Percentiles rank a stretch among this genome's conserved stretches.
Evolutionary conservation across 2,329 filamentous ascomycete genomes (phyloP).

Genomic region (Neofusicoccum cordaticola): DNA sequence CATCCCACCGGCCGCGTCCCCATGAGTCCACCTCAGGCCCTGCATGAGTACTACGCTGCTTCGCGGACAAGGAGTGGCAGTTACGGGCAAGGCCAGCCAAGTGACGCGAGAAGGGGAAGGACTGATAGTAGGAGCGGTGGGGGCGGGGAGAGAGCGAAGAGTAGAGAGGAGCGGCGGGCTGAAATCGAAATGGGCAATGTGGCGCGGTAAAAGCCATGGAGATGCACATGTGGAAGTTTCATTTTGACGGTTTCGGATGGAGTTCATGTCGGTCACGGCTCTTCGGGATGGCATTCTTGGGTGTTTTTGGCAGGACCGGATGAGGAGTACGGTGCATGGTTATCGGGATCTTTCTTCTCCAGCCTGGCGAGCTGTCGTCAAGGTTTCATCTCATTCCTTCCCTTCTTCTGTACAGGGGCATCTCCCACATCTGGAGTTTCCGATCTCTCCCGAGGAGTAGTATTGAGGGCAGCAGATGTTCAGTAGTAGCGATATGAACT

Average conservation of each 20-base stretch:
- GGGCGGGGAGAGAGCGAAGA: constrained; percentile 26
- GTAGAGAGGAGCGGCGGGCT: constrained; percentile 38
- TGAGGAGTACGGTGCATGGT: background rate
- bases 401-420: background rate
- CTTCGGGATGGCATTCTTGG: background rate
- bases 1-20: background rate
- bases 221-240: background rate
- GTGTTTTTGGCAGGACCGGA: background rate
- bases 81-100: background rate
- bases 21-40: background rate
- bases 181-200: constrained; percentile 40
- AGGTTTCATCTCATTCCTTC: background rate
- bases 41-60: constrained; percentile 1
- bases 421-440: background rate
- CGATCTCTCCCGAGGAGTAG: background rate
- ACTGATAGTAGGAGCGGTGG: background rate
- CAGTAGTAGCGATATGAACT: background rate
- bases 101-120: background rate
- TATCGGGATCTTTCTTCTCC: background rate
- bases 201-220: background rate
- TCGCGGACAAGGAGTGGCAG: background rate
- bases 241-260: background rate
- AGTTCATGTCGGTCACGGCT: background rate
- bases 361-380: background rate
- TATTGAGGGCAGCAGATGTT: background rate